phyloP scores from a whole-genome alignment of 176 grass and related monocot species.

The Carex pumila region DNA sequence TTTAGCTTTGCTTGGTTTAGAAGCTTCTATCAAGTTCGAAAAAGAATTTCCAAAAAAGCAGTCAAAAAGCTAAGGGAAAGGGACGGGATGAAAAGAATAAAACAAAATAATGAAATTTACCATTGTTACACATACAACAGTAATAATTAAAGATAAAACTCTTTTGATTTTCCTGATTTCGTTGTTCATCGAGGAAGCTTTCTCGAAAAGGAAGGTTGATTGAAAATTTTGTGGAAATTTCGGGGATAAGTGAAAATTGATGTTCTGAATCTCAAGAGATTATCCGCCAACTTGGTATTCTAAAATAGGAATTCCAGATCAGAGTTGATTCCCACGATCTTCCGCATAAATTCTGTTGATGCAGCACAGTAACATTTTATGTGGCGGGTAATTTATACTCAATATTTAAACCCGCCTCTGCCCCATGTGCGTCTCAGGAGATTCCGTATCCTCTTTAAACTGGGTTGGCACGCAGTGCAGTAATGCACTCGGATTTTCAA shows the following conservation, averaged over 20 bases:
- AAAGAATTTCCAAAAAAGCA: constrained; percentile 4
- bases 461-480: background rate
- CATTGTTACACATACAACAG: background rate
- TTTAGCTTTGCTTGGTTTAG: constrained; percentile 44
- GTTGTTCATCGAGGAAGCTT: background rate
- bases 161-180: background rate
- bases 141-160: background rate
- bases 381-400: background rate
- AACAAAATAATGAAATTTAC: background rate
- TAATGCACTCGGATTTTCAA: background rate
- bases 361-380: background rate
- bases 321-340: constrained; percentile 2
- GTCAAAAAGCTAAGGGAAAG: background rate
- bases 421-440: background rate
- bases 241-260: constrained; percentile 3
- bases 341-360: background rate
- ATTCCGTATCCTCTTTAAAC: background rate
- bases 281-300: constrained; percentile 19
- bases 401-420: background rate
- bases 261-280: constrained; percentile 10
- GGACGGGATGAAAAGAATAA: background rate
- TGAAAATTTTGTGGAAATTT: constrained; percentile 6
- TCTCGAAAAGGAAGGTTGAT: background rate
- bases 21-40: constrained; percentile 25
- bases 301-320: constrained; percentile 10